These are phyloP conservation scores for Starmerella etchellsii DNA, from an alignment of 805 yeast genomes.

Conservation along the genomic window DNA sequence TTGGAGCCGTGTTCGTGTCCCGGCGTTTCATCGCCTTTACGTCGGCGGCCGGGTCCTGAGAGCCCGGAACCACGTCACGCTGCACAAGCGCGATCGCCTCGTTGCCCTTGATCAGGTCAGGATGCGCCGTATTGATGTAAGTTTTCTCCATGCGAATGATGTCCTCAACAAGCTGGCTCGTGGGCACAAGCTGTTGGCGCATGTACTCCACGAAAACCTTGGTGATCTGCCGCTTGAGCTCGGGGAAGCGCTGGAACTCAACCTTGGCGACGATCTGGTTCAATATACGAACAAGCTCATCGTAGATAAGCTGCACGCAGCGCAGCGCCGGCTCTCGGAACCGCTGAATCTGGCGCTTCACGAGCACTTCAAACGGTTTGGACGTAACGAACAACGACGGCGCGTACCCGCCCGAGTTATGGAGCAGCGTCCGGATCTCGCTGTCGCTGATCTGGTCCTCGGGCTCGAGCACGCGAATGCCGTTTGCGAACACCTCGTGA, in stretches of 20 bases:
- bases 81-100: slow-evolving; percentile 55
- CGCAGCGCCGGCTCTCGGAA: slow-evolving; percentile 88
- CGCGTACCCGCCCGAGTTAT: slow-evolving; percentile 90
- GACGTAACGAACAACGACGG: slow-evolving; percentile 96
- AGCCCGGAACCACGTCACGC: slow-evolving; percentile 1
- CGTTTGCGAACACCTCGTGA: slow-evolving; percentile 92
- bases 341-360: slow-evolving; percentile 80
- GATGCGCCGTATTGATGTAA: slow-evolving; percentile 94
- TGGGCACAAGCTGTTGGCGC: slow-evolving; percentile 69
- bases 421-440: slow-evolving; percentile 93
- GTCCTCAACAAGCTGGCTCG: slow-evolving; percentile 74
- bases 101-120: slow-evolving; percentile 85
- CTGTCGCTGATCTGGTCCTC: slow-evolving; percentile 90
- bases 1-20: slow-evolving; percentile 12
- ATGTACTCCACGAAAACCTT: slow-evolving; percentile 68
- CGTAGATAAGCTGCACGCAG: slow-evolving; percentile 83
- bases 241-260: slow-evolving; percentile 79
- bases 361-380: slow-evolving; percentile 89
- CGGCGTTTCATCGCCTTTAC: slow-evolving; percentile 4
- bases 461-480: slow-evolving; percentile 84
- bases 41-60: slow-evolving; percentile 1
- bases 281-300: slow-evolving; percentile 83
- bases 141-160: slow-evolving; percentile 77
- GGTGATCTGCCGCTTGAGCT: slow-evolving; percentile 76
- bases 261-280: slow-evolving; percentile 74